phyloP scores from a whole-genome alignment of 1,284 basidiomycete genomes.

The Phylloboletellus chloephorus region DNA sequence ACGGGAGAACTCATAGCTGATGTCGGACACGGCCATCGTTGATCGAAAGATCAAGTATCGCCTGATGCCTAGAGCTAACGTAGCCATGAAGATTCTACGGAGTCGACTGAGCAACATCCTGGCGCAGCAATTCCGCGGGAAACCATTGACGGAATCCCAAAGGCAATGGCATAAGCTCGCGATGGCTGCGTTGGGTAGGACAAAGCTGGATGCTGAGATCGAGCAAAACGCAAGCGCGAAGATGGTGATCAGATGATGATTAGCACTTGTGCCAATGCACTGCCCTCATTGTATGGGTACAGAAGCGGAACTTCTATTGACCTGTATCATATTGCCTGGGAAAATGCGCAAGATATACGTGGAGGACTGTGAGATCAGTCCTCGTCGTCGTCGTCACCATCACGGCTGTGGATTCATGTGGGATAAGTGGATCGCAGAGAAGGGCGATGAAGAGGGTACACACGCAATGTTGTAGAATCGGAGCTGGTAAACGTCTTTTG shows the following conservation, averaged over 20 bases:
- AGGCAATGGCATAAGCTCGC: slow-evolving; percentile 68
- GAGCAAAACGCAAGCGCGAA: slow-evolving; percentile 10
- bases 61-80: slow-evolving; percentile 62
- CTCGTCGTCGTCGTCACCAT: slow-evolving; percentile 51
- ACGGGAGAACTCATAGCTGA: slow-evolving; percentile 44
- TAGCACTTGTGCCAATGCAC: neutral
- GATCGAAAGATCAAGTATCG: slow-evolving; percentile 84
- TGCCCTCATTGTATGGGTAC: neutral
- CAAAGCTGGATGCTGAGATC: slow-evolving; percentile 30
- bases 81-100: slow-evolving; percentile 81
- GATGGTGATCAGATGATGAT: slow-evolving; percentile 17
- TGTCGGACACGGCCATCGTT: slow-evolving; percentile 68
- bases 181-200: slow-evolving; percentile 53
- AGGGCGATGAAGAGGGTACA: slow-evolving; percentile 28
- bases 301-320: neutral
- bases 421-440: slow-evolving; percentile 3
- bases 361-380: slow-evolving; percentile 32
- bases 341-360: neutral
- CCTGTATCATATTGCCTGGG: slow-evolving; percentile 7
- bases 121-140: slow-evolving; percentile 60
- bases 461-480: slow-evolving; percentile 94
- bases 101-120: slow-evolving; percentile 61
- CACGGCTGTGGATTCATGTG: slow-evolving; percentile 25
- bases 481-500: slow-evolving; percentile 87
- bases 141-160: slow-evolving; percentile 55